Evolutionary conservation across 2,329 filamentous ascomycete genomes (phyloP), one percentile per base, ranked within the genome.

Genomic region (Blastomyces gilchristii): DNA sequence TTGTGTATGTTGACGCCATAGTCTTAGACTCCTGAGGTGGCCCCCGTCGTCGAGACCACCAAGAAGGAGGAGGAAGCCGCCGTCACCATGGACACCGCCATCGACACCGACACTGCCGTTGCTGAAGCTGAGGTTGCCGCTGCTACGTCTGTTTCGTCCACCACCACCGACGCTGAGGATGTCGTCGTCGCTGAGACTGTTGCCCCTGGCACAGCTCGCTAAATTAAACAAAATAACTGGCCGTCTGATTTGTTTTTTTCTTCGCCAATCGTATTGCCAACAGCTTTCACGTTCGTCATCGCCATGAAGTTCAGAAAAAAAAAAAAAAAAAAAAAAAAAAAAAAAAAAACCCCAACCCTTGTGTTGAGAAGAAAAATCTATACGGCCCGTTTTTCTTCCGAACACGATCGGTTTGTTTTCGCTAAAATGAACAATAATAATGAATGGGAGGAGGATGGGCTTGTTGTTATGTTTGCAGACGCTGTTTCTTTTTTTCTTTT

Each of bases 1-100:
- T 56, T 56, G 52, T 56, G 52, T 56, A 37, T 56, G 31, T 56
- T 56, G 52, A 56, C 52, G 52, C 52, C 14, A 39, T 56, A 34
- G 52, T 56, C 52, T n/a, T 56, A 56, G 28, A 52, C 49, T 31
- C 49, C 25, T 52, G 22, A 28, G 22, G 25, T 6, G 25, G 49
- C 11, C 1, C 25, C 12, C 49, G 49, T 25, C 11, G 25, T 52
- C 25, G 25, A 31, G 4, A 16, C 49, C 49, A 28, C 49, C 49
- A 28, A 28, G 22, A 28, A 28, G 22, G 4, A 52, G n/a, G 47
- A 25, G 11, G 47, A 28, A 3, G 1, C 22, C 22, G n/a, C 22
- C 11, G 2, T 12, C 11, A 11, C 9, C 28, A 28, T 31, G n/a
- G 18, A 37, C 7, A 37, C 34, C 34, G 34, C 34, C 34, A 37